Conservation (phyloP, 1,139 yeast genomes). For the Pneumocystis jirovecii region DNA sequence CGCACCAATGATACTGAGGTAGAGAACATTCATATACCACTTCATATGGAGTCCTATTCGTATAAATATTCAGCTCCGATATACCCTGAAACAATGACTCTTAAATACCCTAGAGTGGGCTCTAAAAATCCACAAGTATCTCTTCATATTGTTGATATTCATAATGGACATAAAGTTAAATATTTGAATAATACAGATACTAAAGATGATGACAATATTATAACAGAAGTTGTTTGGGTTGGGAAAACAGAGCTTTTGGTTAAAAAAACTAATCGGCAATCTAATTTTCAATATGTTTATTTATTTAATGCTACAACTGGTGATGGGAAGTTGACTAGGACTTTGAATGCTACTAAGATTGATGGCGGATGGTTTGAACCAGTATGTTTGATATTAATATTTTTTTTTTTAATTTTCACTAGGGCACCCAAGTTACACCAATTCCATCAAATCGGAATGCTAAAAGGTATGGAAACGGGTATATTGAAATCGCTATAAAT, state of each 20-base stretch:
- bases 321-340: slow-evolving; percentile 30
- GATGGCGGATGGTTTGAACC: slow-evolving; percentile 67
- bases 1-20: slow-evolving; percentile 61
- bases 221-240: slow-evolving; percentile 66
- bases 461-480: slow-evolving; percentile 37
- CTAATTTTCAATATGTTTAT: slow-evolving; percentile 44
- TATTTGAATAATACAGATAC: slow-evolving; percentile 12
- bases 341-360: slow-evolving; percentile 28
- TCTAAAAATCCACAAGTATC: slow-evolving; percentile 48
- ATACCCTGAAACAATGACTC: slow-evolving; percentile 40
- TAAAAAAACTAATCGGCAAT: slow-evolving; percentile 57
- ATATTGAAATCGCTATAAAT: slow-evolving; percentile 57
- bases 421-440: slow-evolving; percentile 18
- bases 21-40: slow-evolving; percentile 47
- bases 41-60: slow-evolving; percentile 29
- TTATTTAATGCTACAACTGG: slow-evolving; percentile 32
- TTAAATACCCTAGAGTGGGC: slow-evolving; percentile 90
- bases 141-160: slow-evolving; percentile 30
- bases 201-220: slow-evolving; percentile 35
- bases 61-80: slow-evolving; percentile 20
- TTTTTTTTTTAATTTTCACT: too few species aligned
- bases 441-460: slow-evolving; percentile 43
- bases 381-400: slow-evolving; percentile 43
- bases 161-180: slow-evolving; percentile 8
- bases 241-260: slow-evolving; percentile 38